Evolutionary conservation across 2,329 filamentous ascomycete genomes (phyloP).

Genomic region (Colletotrichum acutatum): DNA sequence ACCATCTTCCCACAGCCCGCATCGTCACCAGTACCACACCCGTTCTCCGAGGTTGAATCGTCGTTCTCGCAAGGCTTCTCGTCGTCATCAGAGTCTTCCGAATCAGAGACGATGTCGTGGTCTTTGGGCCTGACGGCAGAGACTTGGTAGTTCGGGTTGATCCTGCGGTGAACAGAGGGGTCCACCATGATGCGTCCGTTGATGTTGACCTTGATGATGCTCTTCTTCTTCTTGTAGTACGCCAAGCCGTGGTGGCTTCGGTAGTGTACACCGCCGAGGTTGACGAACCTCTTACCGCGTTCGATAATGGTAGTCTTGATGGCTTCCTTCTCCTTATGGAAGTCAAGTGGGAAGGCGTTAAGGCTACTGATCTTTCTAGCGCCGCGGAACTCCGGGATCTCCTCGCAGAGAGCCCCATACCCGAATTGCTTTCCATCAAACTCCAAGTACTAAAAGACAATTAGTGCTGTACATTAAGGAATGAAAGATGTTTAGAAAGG

Average conservation of each 20-base stretch:
- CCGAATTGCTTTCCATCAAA: conserved; percentile 91
- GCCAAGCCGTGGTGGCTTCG: conserved; percentile 85
- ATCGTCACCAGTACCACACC: conserved; percentile 52
- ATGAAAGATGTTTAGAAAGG: too few species aligned
- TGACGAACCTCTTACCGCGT: conserved; percentile 85
- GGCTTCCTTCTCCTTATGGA: conserved; percentile 77
- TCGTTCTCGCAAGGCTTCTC: conserved; percentile 52
- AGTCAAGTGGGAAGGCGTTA: conserved; percentile 80
- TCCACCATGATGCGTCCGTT: conserved; percentile 92
- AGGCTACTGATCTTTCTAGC: conserved; percentile 85
- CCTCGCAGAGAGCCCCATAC: conserved; percentile 74
- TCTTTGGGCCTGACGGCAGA: conserved; percentile 80
- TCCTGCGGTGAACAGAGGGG: conserved; percentile 81
- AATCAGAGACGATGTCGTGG: conserved; percentile 66
- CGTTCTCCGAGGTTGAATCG: conserved; percentile 50
- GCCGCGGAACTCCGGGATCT: conserved; percentile 82
- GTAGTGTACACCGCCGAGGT: conserved; percentile 85
- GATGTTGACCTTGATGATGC: conserved; percentile 82
- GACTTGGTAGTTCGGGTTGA: conserved; percentile 87
- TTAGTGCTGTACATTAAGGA: background rate
- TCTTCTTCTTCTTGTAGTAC: conserved; percentile 84
- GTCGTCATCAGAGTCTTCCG: conserved; percentile 58
- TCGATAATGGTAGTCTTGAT: conserved; percentile 76
- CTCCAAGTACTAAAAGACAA: conserved; percentile 73
- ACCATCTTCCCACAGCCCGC: conserved; percentile 54